These are phyloP conservation scores for Pseudomassariella vexata DNA, from an alignment of 2,329 filamentous ascomycete genomes.

Conservation along the genomic window DNA sequence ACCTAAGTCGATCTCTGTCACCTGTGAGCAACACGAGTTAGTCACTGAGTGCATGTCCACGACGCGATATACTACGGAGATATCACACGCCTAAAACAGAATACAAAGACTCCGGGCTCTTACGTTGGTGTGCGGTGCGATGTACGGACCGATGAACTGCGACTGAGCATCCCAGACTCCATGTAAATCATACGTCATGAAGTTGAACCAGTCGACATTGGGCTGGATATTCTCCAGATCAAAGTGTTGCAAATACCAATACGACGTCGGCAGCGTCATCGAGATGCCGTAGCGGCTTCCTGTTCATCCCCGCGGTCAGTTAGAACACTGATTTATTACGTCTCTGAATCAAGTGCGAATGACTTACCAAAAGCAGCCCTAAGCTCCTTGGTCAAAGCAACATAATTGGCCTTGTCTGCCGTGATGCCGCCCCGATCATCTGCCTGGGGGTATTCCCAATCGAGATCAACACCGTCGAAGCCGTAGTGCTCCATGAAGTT, in stretches of 20 bases:
- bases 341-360: not conserved
- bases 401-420: conserved; percentile 28
- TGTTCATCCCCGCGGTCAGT: too few relatives aligned
- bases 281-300: conserved; percentile 11
- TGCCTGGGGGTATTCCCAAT: conserved; percentile 34
- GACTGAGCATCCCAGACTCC: conserved; percentile 19
- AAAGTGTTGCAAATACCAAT: conserved; percentile 23
- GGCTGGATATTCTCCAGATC: conserved; percentile 14
- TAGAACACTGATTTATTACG: not conserved
- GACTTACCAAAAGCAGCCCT: conserved; percentile 1
- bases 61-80: too few relatives aligned
- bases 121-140: conserved; percentile 23
- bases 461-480: conserved; percentile 39
- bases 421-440: conserved; percentile 28
- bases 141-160: conserved; percentile 12
- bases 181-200: conserved; percentile 38
- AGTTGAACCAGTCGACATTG: conserved; percentile 33
- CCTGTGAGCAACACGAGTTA: too few relatives aligned
- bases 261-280: conserved; percentile 19
- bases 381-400: conserved; percentile 10
- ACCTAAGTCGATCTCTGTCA: conserved; percentile 23
- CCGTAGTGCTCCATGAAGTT: conserved; percentile 30
- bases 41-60: too few relatives aligned
- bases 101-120: too few relatives aligned
- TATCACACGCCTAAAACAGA: too few relatives aligned